Evolutionary conservation across 2,329 filamentous ascomycete genomes (phyloP).

Genomic region (Ophiocordyceps camponoti-leonardi): DNA sequence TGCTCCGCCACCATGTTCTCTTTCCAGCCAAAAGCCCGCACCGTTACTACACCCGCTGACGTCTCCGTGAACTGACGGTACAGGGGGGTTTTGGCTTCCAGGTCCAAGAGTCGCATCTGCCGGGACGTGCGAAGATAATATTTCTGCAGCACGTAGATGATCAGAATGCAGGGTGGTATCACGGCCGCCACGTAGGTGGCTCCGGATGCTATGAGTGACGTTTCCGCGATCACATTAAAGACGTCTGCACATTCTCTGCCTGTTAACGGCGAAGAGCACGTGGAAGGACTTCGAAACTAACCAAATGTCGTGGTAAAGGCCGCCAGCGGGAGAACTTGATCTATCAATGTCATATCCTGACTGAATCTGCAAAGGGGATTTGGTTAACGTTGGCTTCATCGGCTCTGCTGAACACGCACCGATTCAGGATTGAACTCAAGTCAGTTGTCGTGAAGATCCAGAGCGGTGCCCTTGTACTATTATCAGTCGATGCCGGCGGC

Average conservation of each 20-base stretch:
- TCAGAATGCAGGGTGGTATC: conserved; percentile 14
- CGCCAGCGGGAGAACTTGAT: conserved; percentile 1
- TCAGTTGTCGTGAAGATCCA: conserved; percentile 2
- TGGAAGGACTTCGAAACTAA: neutral
- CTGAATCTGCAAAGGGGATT: conserved; percentile 2
- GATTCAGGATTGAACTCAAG: neutral
- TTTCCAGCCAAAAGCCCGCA: conserved; percentile 3
- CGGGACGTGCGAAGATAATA: conserved; percentile 39
- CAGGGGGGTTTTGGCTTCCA: conserved; percentile 25
- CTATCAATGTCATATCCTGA: conserved; percentile 4
- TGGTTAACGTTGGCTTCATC: neutral
- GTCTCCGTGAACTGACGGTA: conserved; percentile 11
- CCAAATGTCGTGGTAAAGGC: neutral
- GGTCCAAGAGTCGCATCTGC: conserved; percentile 36
- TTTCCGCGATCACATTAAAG: neutral
- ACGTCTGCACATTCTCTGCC: neutral
- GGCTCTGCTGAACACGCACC: neutral
- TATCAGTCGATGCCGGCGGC: neutral
- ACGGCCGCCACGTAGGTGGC: neutral
- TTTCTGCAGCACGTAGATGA: conserved; percentile 27
- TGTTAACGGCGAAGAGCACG: neutral
- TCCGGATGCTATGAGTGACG: neutral
- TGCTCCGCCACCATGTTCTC: neutral
- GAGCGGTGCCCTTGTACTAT: neutral
- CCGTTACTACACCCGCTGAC: conserved; percentile 1